Conservation (phyloP, 1,139 yeast species). For the Debaryomyces coudertii region DNA sequence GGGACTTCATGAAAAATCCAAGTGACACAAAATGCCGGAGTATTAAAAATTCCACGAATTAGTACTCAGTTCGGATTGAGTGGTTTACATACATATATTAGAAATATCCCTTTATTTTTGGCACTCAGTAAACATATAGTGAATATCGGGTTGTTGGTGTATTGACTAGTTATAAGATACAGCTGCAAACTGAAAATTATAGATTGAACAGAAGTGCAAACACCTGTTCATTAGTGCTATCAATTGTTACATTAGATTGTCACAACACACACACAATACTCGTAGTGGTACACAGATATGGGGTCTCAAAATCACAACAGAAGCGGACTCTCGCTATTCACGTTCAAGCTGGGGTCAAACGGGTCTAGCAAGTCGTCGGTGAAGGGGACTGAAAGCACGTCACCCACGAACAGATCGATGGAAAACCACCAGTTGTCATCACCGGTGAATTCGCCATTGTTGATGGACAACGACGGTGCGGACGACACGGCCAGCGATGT, state of each 20-base stretch:
- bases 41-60: not conserved
- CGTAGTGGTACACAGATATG: not conserved
- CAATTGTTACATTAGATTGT: conserved; percentile 3
- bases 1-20: not conserved
- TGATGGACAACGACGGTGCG: conserved; percentile 2
- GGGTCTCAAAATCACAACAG: conserved; percentile 4
- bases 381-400: conserved; percentile 7
- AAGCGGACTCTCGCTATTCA: conserved; percentile 9
- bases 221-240: not conserved
- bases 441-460: conserved; percentile 17
- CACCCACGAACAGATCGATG: conserved; percentile 8
- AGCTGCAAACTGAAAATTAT: not conserved
- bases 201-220: not conserved
- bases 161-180: not conserved
- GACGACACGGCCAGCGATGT: not conserved
- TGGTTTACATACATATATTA: conserved; percentile 5
- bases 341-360: conserved; percentile 8
- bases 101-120: conserved; percentile 7
- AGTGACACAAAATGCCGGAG: conserved; percentile 3
- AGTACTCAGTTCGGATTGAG: conserved; percentile 1
- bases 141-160: not conserved
- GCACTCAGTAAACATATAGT: not conserved
- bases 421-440: conserved; percentile 16
- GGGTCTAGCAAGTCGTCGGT: conserved; percentile 7
- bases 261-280: not conserved